Evolutionary conservation across 192 early-diverging fungal genomes (phyloP), one percentile per base, ranked within the genome.

Genomic region (Coemansia sp.): DNA sequence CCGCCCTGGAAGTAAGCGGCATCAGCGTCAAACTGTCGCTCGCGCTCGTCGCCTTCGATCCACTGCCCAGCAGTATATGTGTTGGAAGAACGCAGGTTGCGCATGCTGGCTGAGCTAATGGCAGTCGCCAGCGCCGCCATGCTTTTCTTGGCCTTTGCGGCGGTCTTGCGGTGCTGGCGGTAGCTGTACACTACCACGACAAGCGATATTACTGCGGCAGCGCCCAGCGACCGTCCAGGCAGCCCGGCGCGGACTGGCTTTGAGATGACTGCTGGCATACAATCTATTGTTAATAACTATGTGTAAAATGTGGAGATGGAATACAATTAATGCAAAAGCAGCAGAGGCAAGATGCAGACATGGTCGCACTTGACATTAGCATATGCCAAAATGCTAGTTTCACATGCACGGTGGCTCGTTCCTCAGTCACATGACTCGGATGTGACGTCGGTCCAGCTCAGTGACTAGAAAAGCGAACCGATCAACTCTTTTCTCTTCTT

Each of bases 81-180:
- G n/a, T 61, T 55, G 54, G 62, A 60, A 11, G 67, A 64, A 23
- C 69, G 77, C 58, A 80, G 11, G 38, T 62, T 81, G 51, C 65
- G 62, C 69, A 81, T 72, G 63, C 72, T 79, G n/a, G 24, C 67
- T 12, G 67, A 29, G 68, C 76, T 81, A 27, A 71, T 43, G 1
- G 66, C 78, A 5, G 65, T 32, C 1, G 59, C 65, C 11, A 65
- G 15, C 9, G 71, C 65, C 1, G 57, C 55, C 69, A 81, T 69
- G 69, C 78, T 81, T 59, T 65, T 70, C 51, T 57, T 66, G 56
- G 72, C 72, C 66, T 81, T 81, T 10, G 64, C 78, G 5, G 78
- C 72, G 1, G 78, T 69, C 47, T 38, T 29, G 9, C 57, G 69
- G 64, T 81, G 78, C 60, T 75, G 72, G 43, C 52, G 37, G 66